Percentiles rank a stretch among this genome's conserved stretches.
Evolutionary conservation across 73 alveolate species (phyloP).

Genomic region (Paramecium primaurelia): DNA sequence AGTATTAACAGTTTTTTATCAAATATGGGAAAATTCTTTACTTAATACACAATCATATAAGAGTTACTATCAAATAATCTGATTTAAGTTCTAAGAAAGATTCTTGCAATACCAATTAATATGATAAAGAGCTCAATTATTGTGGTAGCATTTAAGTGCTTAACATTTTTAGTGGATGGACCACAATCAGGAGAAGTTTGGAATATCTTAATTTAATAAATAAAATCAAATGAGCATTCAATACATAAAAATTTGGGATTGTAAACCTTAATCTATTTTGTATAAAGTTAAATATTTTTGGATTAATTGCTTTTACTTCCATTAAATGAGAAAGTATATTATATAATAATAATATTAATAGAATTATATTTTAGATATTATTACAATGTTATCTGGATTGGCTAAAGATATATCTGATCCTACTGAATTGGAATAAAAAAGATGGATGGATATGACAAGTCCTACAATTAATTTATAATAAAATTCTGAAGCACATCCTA

Average conservation of each 20-base stretch:
- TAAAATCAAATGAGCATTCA: neutral
- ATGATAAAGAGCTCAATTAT: slow-evolving; percentile 26
- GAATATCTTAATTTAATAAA: neutral
- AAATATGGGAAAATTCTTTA: slow-evolving; percentile 34
- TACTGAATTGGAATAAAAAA: neutral
- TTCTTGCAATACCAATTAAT: neutral
- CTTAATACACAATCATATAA: neutral
- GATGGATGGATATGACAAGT: slow-evolving; percentile 36
- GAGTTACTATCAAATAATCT: neutral
- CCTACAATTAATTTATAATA: slow-evolving; percentile 15
- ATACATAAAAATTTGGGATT: slow-evolving; percentile 18
- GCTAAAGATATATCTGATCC: neutral
- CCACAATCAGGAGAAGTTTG: neutral
- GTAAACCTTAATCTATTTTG: slow-evolving; percentile 3
- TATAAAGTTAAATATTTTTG: slow-evolving; percentile 26
- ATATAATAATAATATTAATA: neutral
- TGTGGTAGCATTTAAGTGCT: slow-evolving; percentile 7
- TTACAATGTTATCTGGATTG: slow-evolving; percentile 19
- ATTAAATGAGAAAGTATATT: slow-evolving; percentile 13
- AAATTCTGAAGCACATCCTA: neutral
- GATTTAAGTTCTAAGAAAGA: neutral
- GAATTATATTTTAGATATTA: slow-evolving; percentile 14
- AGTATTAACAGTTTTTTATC: slow-evolving; percentile 4
- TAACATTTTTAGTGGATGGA: neutral
- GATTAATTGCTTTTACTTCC: neutral